These are phyloP conservation scores for Lipomyces mesembrius DNA, from an alignment of 805 yeast genomes.

Conservation along the genomic window DNA sequence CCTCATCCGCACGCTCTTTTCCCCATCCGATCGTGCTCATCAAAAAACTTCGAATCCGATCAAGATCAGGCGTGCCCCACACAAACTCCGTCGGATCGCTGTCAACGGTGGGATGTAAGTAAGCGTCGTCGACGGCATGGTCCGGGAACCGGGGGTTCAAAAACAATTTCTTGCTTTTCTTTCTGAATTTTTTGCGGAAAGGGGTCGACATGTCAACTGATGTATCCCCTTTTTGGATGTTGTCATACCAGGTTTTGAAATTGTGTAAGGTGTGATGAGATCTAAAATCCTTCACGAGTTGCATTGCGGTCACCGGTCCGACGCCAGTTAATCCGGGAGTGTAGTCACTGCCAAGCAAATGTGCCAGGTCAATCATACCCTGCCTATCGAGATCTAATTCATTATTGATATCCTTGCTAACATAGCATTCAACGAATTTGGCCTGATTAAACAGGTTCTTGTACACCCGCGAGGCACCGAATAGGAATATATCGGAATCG, in stretches of 20 bases:
- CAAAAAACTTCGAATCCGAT: slow-evolving; percentile 71
- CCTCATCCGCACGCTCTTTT: slow-evolving; percentile 74
- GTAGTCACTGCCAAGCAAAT: slow-evolving; percentile 89
- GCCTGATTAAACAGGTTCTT: slow-evolving; percentile 94
- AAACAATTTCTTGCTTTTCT: slow-evolving; percentile 59
- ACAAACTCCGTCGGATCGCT: slow-evolving; percentile 72
- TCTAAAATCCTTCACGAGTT: slow-evolving; percentile 83
- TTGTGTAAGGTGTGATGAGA: slow-evolving; percentile 49
- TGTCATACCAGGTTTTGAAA: slow-evolving; percentile 63
- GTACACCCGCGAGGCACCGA: slow-evolving; percentile 82
- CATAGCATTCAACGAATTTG: slow-evolving; percentile 86
- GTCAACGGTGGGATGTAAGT: slow-evolving; percentile 81
- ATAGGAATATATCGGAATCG: slow-evolving; percentile 94
- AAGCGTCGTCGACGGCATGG: slow-evolving; percentile 69
- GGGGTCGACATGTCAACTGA: slow-evolving; percentile 52
- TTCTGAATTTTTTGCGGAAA: slow-evolving; percentile 62
- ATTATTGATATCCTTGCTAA: slow-evolving; percentile 58
- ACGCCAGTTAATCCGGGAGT: slow-evolving; percentile 91
- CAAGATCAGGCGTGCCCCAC: slow-evolving; percentile 92
- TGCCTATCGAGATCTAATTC: slow-evolving; percentile 68
- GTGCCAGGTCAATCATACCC: slow-evolving; percentile 78
- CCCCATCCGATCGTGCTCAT: slow-evolving; percentile 79
- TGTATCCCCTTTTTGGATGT: slow-evolving; percentile 47
- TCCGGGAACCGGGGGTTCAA: slow-evolving; percentile 74
- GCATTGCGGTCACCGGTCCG: slow-evolving; percentile 93